Evolutionary conservation across 2,329 filamentous ascomycete genomes (phyloP).

Genomic region (Pleomassaria siparia): DNA sequence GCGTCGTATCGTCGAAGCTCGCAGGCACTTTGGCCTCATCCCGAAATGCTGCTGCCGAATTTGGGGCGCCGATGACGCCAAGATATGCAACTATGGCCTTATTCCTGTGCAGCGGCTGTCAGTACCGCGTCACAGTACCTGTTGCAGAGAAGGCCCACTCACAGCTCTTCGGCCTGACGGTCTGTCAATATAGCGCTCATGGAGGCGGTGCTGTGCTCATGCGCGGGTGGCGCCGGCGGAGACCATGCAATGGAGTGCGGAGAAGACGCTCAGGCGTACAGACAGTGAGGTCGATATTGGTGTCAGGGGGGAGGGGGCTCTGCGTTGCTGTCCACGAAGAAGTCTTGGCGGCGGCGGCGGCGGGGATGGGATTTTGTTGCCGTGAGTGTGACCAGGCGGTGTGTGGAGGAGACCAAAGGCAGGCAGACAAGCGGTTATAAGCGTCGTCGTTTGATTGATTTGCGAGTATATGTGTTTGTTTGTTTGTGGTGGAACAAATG

Average conservation of each 20-base stretch:
- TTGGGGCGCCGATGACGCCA: constrained; percentile 69
- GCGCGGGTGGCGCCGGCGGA: constrained; percentile 19
- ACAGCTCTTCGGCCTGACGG: constrained; percentile 88
- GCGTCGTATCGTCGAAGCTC: constrained; percentile 74
- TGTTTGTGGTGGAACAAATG: not conserved
- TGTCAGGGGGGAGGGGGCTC: not conserved
- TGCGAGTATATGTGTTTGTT: not conserved
- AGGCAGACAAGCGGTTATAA: not conserved
- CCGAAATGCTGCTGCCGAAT: constrained; percentile 70
- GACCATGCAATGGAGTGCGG: constrained; percentile 31
- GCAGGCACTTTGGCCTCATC: constrained; percentile 75
- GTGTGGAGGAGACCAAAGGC: constrained; percentile 9
- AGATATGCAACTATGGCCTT: constrained; percentile 93
- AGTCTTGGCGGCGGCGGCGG: constrained; percentile 25
- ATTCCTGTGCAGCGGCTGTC: constrained; percentile 61
- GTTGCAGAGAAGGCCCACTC: constrained; percentile 44
- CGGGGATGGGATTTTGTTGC: constrained; percentile 2
- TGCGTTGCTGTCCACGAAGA: constrained; percentile 1
- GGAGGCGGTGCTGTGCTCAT: constrained; percentile 34
- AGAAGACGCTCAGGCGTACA: not conserved
- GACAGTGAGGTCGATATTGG: constrained; percentile 14
- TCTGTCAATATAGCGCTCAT: constrained; percentile 78
- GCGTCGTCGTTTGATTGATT: too few relatives aligned
- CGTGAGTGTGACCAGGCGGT: constrained; percentile 10
- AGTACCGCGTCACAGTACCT: constrained; percentile 24